phyloP scores from a whole-genome alignment of 2,329 filamentous ascomycete species.

The Apiospora kogelbergensis region DNA sequence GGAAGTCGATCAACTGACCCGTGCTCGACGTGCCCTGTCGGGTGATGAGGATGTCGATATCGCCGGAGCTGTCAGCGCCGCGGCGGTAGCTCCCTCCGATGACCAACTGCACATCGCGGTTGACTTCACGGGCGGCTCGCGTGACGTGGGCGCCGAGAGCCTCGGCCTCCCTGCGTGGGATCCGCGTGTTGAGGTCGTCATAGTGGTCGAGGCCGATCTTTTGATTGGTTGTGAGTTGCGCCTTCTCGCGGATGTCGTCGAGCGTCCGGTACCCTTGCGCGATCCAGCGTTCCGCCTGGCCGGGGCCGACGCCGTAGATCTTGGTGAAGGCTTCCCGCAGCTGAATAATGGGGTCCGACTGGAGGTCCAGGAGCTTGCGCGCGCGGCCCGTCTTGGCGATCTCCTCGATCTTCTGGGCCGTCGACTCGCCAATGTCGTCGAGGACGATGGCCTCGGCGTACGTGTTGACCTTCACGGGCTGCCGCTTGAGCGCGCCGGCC shows the following conservation, averaged over 20 bases:
- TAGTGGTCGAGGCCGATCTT: conserved; percentile 76
- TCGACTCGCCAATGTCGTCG: conserved; percentile 66
- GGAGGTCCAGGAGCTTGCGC: conserved; percentile 69
- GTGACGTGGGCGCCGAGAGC: conserved; percentile 66
- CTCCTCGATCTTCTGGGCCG: conserved; percentile 87
- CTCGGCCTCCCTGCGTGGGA: conserved; percentile 75
- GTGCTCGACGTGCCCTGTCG: conserved; percentile 56
- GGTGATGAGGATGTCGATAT: conserved; percentile 85
- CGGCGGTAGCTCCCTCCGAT: conserved; percentile 85
- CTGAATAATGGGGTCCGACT: conserved; percentile 64
- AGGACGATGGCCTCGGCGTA: conserved; percentile 68
- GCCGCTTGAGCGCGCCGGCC: conserved; percentile 69
- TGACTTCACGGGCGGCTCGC: conserved; percentile 56
- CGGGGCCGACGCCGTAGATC: conserved; percentile 75
- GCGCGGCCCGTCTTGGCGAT: conserved; percentile 75
- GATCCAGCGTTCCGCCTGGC: conserved; percentile 74
- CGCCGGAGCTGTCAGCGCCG: conserved; percentile 71
- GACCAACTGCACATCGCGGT: conserved; percentile 66
- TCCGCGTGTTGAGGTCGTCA: conserved; percentile 74
- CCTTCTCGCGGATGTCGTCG: conserved; percentile 64
- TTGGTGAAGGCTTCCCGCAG: conserved; percentile 69
- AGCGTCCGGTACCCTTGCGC: conserved; percentile 72
- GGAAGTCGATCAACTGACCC: conserved; percentile 59
- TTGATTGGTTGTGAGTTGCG: conserved; percentile 68
- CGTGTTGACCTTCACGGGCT: conserved; percentile 63